phyloP scores from a whole-genome alignment of 192 early-diverging fungal species.

The Coemansia brasiliensis region DNA sequence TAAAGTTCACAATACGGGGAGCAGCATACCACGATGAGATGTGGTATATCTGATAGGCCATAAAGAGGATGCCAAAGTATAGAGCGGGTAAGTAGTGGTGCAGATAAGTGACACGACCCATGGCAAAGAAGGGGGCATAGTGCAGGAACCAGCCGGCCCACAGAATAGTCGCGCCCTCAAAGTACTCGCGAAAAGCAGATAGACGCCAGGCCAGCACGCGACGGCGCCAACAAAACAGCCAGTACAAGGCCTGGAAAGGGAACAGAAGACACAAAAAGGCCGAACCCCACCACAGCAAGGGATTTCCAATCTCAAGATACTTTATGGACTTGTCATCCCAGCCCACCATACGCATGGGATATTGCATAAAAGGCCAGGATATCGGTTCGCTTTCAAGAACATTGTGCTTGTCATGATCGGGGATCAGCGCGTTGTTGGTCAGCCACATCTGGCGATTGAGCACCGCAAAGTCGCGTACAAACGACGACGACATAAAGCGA shows the following conservation, averaged over 20 bases:
- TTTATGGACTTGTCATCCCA: conserved; percentile 70
- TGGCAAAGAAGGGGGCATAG: conserved; percentile 74
- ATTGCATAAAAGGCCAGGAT: conserved; percentile 66
- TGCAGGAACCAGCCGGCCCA: conserved; percentile 71
- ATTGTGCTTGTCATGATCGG: conserved; percentile 74
- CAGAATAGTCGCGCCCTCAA: conserved; percentile 57
- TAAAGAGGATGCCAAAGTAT: conserved; percentile 69
- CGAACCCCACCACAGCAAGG: conserved; percentile 61
- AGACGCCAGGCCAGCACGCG: conserved; percentile 42
- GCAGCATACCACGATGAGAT: conserved; percentile 33
- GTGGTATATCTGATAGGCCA: conserved; percentile 61
- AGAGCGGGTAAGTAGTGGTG: conserved; percentile 78
- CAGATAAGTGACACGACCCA: conserved; percentile 77
- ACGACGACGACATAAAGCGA: conserved; percentile 60
- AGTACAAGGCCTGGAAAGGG: conserved; percentile 47
- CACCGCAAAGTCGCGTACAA: conserved; percentile 61
- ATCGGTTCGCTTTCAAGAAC: conserved; percentile 60
- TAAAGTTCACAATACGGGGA: neutral
- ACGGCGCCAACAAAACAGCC: conserved; percentile 52
- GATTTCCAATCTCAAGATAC: conserved; percentile 70
- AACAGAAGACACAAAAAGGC: conserved; percentile 24
- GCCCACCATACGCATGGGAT: conserved; percentile 70
- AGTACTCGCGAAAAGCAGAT: conserved; percentile 58
- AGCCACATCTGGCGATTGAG: conserved; percentile 79
- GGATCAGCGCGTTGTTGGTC: conserved; percentile 74